Percentiles rank a stretch among this genome's conserved stretches.
phyloP scores from a whole-genome alignment of 495 filamentous ascomycete species.

The Penicillium ochrochloron region DNA sequence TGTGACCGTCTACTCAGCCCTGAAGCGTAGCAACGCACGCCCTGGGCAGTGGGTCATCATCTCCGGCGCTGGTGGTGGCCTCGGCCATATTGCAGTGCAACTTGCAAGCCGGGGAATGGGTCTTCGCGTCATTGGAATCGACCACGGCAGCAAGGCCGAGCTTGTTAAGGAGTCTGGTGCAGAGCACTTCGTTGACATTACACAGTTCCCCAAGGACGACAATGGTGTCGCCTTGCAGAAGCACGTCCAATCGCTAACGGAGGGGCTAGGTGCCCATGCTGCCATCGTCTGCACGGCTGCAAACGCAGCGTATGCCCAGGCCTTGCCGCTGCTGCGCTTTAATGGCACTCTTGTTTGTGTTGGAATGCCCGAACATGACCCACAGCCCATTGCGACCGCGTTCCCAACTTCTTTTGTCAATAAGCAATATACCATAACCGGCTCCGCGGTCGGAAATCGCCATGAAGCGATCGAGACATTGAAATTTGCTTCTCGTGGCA shows the following conservation, averaged over 20 bases:
- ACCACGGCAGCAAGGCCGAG: conserved; percentile 64
- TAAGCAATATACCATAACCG: conserved; percentile 60
- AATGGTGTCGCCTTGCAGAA: conserved; percentile 51
- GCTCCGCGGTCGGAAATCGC: conserved; percentile 66
- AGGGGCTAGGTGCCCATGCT: conserved; percentile 66
- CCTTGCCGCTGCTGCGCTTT: conserved; percentile 62
- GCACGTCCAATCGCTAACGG: conserved; percentile 61
- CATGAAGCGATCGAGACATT: conserved; percentile 69
- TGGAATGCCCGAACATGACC: conserved; percentile 67
- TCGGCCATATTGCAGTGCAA: conserved; percentile 70
- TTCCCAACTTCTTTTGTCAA: conserved; percentile 55
- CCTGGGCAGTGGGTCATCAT: conserved; percentile 69
- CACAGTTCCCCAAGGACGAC: conserved; percentile 56
- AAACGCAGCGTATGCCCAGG: conserved; percentile 67
- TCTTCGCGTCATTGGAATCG: conserved; percentile 70
- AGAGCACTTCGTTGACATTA: conserved; percentile 70
- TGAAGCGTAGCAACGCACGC: conserved; percentile 61
- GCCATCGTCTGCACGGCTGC: conserved; percentile 67
- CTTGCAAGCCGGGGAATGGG: conserved; percentile 66
- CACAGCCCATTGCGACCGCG: conserved; percentile 60
- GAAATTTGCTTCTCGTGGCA: conserved; percentile 63
- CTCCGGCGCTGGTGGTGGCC: conserved; percentile 68
- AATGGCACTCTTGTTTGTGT: conserved; percentile 69
- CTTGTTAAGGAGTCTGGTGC: conserved; percentile 65
- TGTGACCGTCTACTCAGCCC: conserved; percentile 61